These are phyloP conservation scores for Talaromyces thailandensis DNA, from an alignment of 495 filamentous ascomycete genomes.

Conservation along the genomic window DNA sequence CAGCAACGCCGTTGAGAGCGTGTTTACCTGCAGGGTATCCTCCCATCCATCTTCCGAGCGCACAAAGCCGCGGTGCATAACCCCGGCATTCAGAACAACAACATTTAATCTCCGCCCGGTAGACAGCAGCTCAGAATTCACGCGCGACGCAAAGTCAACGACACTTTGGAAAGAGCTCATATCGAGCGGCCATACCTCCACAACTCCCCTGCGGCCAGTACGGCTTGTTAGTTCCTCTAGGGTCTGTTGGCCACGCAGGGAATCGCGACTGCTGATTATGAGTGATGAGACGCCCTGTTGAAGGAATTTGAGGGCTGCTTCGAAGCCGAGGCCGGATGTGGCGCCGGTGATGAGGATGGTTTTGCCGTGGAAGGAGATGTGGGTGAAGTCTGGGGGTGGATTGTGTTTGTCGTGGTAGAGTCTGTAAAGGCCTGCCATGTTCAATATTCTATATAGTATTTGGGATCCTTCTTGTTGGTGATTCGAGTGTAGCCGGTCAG, in stretches of 20 bases:
- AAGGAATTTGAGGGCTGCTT: conserved; percentile 38
- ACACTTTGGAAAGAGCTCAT: conserved; percentile 43
- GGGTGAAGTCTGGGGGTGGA: conserved; percentile 26
- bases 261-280: conserved; percentile 32
- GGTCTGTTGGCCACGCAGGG: conserved; percentile 35
- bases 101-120: conserved; percentile 21
- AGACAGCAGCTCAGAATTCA: conserved; percentile 22
- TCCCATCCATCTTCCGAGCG: conserved; percentile 42
- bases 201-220: conserved; percentile 29
- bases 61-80: conserved; percentile 27
- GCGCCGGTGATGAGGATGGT: conserved; percentile 50
- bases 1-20: conserved; percentile 47
- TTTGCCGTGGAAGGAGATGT: conserved; percentile 33
- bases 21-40: conserved; percentile 48
- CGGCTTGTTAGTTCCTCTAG: conserved; percentile 36
- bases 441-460: neutral
- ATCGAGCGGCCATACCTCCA: conserved; percentile 47
- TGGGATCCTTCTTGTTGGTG: neutral
- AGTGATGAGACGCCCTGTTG: conserved; percentile 30
- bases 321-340: conserved; percentile 41
- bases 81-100: conserved; percentile 37
- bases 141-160: conserved; percentile 33
- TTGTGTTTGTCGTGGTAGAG: conserved; percentile 29
- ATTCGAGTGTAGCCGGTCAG: neutral
- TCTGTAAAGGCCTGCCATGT: conserved; percentile 29